phyloP scores from a whole-genome alignment of 2,329 filamentous ascomycete species.

The Mycosphaerella arachidis region DNA sequence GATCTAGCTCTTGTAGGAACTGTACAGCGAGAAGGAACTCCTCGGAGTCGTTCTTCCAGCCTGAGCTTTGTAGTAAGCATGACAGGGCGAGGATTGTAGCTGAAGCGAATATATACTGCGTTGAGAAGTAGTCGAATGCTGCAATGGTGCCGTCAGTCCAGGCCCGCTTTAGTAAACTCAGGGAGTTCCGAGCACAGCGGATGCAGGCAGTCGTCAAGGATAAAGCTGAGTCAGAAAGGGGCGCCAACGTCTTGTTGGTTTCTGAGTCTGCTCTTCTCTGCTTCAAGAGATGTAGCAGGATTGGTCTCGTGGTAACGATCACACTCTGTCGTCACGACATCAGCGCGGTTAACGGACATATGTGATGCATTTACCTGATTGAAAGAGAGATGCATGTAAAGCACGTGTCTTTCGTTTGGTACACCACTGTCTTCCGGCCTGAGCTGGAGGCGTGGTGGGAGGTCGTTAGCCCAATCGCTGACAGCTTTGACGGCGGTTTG shows the following conservation, averaged over 20 bases:
- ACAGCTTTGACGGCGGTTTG: slow-evolving; percentile 35
- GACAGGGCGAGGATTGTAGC: slow-evolving; percentile 45
- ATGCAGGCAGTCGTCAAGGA: slow-evolving; percentile 45
- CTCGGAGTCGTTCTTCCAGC: slow-evolving; percentile 36
- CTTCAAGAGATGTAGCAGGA: slow-evolving; percentile 33
- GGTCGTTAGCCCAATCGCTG: slow-evolving; percentile 36
- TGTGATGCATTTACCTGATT: slow-evolving; percentile 25
- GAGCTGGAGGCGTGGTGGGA: slow-evolving; percentile 34
- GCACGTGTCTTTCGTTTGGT: slow-evolving; percentile 18
- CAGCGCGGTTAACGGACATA: not conserved
- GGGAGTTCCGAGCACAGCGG: slow-evolving; percentile 44
- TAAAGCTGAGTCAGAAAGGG: slow-evolving; percentile 29
- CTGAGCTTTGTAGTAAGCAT: slow-evolving; percentile 34
- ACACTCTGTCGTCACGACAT: slow-evolving; percentile 11
- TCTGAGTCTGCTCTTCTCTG: slow-evolving; percentile 4
- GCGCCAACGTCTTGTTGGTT: not conserved
- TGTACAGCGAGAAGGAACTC: slow-evolving; percentile 39
- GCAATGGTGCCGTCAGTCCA: slow-evolving; percentile 48
- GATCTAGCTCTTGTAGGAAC: slow-evolving; percentile 38
- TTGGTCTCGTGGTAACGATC: slow-evolving; percentile 32
- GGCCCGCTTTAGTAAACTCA: slow-evolving; percentile 39
- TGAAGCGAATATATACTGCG: slow-evolving; percentile 47
- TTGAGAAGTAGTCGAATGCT: slow-evolving; percentile 47
- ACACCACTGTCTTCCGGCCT: slow-evolving; percentile 20
- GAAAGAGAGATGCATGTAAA: slow-evolving; percentile 36